Percentiles rank a stretch among this genome's conserved stretches.
Conservation (phyloP, 768 basidiomycete species). For the Aureoboletus auriporus region DNA sequence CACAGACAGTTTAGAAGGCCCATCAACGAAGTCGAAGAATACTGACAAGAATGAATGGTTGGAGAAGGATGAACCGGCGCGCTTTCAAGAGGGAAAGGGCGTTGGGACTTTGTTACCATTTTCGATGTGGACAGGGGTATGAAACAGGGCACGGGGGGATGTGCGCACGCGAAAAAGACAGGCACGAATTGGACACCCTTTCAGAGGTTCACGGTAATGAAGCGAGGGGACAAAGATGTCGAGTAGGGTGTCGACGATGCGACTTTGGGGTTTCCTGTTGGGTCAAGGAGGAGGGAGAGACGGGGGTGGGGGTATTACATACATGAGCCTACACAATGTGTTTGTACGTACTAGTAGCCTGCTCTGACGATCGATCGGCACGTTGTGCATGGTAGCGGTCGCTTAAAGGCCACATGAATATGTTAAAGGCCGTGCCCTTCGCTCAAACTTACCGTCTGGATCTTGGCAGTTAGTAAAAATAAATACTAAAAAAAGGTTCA, state of each 20-base stretch:
- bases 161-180: constrained; percentile 6
- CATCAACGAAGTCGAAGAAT: constrained; percentile 8
- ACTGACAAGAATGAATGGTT: constrained; percentile 1
- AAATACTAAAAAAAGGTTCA: constrained; percentile 1
- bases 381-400: constrained; percentile 12
- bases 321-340: constrained; percentile 10
- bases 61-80: constrained; percentile 10
- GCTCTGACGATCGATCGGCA: constrained; percentile 24
- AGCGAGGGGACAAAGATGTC: background rate
- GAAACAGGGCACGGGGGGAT: constrained; percentile 13
- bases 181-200: constrained; percentile 2
- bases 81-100: constrained; percentile 7
- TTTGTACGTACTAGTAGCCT: constrained; percentile 24
- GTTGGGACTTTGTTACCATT: constrained; percentile 4
- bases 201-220: constrained; percentile 20
- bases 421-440: constrained; percentile 7
- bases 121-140: constrained; percentile 12
- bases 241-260: constrained; percentile 1
- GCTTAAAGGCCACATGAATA: constrained; percentile 16
- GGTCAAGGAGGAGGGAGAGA: background rate
- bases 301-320: constrained; percentile 18
- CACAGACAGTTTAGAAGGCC: constrained; percentile 3
- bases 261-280: constrained; percentile 8
- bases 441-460: background rate
- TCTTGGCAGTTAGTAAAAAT: constrained; percentile 7